phyloP scores from a whole-genome alignment of 2,329 filamentous ascomycete genomes.

The Coleophoma eucalyptorum region DNA sequence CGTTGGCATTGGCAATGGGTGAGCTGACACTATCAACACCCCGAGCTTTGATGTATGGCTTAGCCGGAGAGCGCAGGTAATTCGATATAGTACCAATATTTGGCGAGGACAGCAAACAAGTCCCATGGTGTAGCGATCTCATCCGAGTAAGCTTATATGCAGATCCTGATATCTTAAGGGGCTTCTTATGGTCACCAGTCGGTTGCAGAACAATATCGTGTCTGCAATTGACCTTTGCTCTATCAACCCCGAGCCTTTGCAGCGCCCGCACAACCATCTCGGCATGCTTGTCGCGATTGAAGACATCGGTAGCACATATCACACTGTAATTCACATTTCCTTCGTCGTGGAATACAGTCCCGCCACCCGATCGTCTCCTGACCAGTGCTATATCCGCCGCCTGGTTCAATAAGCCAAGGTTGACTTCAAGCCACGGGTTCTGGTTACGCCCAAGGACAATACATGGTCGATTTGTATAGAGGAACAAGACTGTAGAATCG shows the following conservation, averaged over 20 bases:
- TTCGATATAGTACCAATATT: slow-evolving; percentile 66
- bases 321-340: slow-evolving; percentile 96
- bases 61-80: slow-evolving; percentile 75
- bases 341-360: slow-evolving; percentile 88
- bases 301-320: slow-evolving; percentile 71
- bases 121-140: slow-evolving; percentile 88
- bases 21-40: slow-evolving; percentile 92
- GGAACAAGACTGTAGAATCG: slow-evolving; percentile 74
- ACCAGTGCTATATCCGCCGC: slow-evolving; percentile 54
- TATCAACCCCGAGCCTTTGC: slow-evolving; percentile 49
- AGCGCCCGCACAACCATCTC: slow-evolving; percentile 91
- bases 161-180: slow-evolving; percentile 85
- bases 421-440: slow-evolving; percentile 93
- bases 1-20: slow-evolving; percentile 72
- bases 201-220: slow-evolving; percentile 85
- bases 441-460: slow-evolving; percentile 94
- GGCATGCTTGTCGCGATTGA: slow-evolving; percentile 83
- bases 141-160: slow-evolving; percentile 87
- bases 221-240: slow-evolving; percentile 76
- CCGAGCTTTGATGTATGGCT: slow-evolving; percentile 70
- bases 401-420: slow-evolving; percentile 56
- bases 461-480: slow-evolving; percentile 85
- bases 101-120: slow-evolving; percentile 75
- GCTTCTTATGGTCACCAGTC: slow-evolving; percentile 19
- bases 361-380: slow-evolving; percentile 81